Percentiles rank a stretch among this genome's conserved stretches.
Conservation (phyloP, 1,139 yeast species). For the Geotrichum histeridarum region DNA sequence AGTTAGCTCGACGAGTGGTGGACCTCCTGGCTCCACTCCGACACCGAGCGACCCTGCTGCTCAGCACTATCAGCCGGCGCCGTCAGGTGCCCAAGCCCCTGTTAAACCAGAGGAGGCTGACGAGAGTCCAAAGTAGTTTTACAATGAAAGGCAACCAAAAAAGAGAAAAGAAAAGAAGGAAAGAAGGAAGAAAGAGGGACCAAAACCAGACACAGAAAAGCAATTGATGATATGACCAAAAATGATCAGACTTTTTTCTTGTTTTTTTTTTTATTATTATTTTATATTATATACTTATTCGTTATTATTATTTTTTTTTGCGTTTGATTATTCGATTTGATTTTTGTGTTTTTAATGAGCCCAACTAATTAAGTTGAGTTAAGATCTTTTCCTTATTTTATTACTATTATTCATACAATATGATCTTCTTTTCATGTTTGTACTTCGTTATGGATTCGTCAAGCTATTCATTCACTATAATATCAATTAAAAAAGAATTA, state of each 20-base stretch:
- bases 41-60: neutral
- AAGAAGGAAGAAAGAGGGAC: neutral
- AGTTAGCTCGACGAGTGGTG: constrained; percentile 6
- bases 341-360: no score
- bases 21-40: neutral
- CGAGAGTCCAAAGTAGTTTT: neutral
- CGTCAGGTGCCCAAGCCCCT: neutral
- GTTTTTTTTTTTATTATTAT: neutral
- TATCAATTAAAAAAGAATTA: no score
- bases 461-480: no score
- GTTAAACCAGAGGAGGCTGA: neutral
- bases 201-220: neutral
- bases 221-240: neutral
- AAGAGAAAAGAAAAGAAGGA: neutral
- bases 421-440: neutral
- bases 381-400: neutral
- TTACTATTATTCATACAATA: neutral
- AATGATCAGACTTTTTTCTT: neutral
- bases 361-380: no score
- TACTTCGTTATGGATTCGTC: no score
- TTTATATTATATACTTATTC: neutral
- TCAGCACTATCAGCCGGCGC: neutral
- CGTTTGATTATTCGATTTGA: neutral
- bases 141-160: neutral
- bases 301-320: neutral